Evolutionary conservation across 192 early-diverging fungal genomes (phyloP).

Genomic region (Diversispora epigaea): DNA sequence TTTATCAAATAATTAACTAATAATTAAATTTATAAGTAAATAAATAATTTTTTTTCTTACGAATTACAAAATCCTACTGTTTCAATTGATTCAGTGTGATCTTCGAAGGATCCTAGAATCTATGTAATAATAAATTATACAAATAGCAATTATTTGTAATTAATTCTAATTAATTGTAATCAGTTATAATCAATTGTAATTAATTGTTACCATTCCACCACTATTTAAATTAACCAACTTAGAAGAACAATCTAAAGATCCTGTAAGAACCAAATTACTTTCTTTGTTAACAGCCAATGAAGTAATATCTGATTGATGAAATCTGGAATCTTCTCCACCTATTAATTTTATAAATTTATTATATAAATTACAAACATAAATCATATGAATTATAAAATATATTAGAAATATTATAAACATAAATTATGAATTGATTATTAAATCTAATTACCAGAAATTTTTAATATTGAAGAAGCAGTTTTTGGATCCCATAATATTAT

Average conservation of each 20-base stretch:
- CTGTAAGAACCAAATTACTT: conserved; percentile 75
- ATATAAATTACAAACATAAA: not conserved
- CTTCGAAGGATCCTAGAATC: conserved; percentile 81
- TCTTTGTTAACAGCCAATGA: conserved; percentile 73
- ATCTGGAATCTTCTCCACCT: conserved; percentile 70
- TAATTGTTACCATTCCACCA: conserved; percentile 54
- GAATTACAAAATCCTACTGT: conserved; percentile 75
- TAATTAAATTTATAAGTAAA: no score
- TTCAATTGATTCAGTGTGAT: conserved; percentile 84
- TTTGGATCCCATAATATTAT: conserved; percentile 94
- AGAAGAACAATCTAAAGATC: conserved; percentile 76
- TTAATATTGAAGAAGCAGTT: conserved; percentile 64
- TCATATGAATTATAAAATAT: not conserved
- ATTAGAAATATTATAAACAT: not conserved
- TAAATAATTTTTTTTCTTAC: conserved; percentile 30
- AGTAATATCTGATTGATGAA: conserved; percentile 80
- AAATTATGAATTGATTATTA: not conserved
- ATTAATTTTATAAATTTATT: not conserved
- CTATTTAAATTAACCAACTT: conserved; percentile 73
- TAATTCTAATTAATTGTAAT: conserved; percentile 36
- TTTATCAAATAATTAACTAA: no score
- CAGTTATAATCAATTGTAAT: conserved; percentile 30
- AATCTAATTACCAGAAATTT: conserved; percentile 47
- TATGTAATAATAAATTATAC: conserved; percentile 26
- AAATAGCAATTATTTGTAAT: not conserved